These are phyloP conservation scores for Kwoniella shivajii DNA, from an alignment of 1,284 basidiomycete species.

Conservation along the genomic window DNA sequence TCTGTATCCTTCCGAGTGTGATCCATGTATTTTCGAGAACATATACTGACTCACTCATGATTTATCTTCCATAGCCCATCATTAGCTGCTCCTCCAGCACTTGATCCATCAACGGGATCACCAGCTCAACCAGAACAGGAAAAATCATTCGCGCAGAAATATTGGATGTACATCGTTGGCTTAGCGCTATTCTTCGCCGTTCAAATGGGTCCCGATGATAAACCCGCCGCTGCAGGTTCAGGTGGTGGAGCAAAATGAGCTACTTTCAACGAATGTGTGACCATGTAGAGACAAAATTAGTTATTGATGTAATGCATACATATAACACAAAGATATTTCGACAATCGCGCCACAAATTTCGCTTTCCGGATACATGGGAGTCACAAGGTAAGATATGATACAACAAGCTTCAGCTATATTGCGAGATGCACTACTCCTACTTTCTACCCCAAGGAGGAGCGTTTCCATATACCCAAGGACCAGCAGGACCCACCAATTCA, in stretches of 20 bases:
- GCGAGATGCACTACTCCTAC: background rate
- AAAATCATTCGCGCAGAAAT: slow-evolving; percentile 81
- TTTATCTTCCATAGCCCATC: slow-evolving; percentile 60
- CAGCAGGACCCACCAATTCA: slow-evolving; percentile 66
- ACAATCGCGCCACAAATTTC: too few species aligned
- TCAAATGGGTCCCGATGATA: slow-evolving; percentile 36
- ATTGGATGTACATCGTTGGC: slow-evolving; percentile 78
- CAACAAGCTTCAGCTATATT: background rate
- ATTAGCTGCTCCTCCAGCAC: slow-evolving; percentile 65
- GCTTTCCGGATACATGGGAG: background rate
- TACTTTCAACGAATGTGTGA: background rate
- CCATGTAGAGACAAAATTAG: too few species aligned
- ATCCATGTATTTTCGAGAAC: too few species aligned
- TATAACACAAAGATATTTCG: too few species aligned
- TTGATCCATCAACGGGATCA: slow-evolving; percentile 65
- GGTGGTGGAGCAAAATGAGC: too few species aligned
- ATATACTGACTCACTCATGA: background rate
- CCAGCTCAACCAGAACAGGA: slow-evolving; percentile 65
- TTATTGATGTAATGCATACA: background rate
- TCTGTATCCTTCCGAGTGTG: background rate
- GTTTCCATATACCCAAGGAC: slow-evolving; percentile 50
- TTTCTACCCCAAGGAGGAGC: slow-evolving; percentile 34
- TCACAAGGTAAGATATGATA: too few species aligned
- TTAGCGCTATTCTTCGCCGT: slow-evolving; percentile 56
- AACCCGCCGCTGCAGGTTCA: background rate